A percentile compares a stretch with the other conserved stretches of the same genome.
Conservation (phyloP, 2,329 filamentous ascomycete species). For the Trichoderma hamatum region DNA sequence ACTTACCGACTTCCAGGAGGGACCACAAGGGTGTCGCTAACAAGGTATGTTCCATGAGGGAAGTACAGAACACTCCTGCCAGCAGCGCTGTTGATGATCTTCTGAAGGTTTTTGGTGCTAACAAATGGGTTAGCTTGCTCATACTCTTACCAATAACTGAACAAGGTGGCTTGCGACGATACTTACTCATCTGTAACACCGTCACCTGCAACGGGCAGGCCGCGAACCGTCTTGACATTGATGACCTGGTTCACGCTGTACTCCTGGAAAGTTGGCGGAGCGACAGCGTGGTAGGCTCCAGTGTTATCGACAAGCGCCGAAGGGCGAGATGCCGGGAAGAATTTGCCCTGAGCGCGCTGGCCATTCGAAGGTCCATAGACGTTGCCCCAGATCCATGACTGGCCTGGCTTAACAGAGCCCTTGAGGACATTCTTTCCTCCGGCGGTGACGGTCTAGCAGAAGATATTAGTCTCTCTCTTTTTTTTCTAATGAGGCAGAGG, state of each 20-base stretch:
- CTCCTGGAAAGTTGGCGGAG: slow-evolving; percentile 40
- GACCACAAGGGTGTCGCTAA: slow-evolving; percentile 57
- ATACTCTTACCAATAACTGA: neutral
- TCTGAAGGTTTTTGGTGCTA: slow-evolving; percentile 29
- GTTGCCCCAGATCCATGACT: slow-evolving; percentile 31
- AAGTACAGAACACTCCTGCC: slow-evolving; percentile 47
- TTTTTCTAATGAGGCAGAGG: neutral
- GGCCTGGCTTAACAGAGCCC: slow-evolving; percentile 26
- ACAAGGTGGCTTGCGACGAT: slow-evolving; percentile 24
- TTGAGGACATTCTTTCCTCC: slow-evolving; percentile 34
- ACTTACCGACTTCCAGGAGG: slow-evolving; percentile 32
- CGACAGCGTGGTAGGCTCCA: slow-evolving; percentile 25
- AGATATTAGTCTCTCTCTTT: neutral
- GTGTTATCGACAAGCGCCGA: slow-evolving; percentile 23
- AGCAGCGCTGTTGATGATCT: slow-evolving; percentile 29
- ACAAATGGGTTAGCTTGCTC: neutral
- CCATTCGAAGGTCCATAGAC: slow-evolving; percentile 25
- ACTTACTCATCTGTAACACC: slow-evolving; percentile 41
- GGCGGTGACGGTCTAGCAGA: slow-evolving; percentile 37
- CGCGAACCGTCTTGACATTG: slow-evolving; percentile 50
- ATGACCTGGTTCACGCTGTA: slow-evolving; percentile 47
- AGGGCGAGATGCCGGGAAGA: slow-evolving; percentile 27
- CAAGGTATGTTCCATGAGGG: slow-evolving; percentile 51
- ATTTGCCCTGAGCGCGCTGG: slow-evolving; percentile 29
- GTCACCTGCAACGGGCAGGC: slow-evolving; percentile 46